phyloP scores from a whole-genome alignment of 345 rosid genomes.

The Populus pruinosa region DNA sequence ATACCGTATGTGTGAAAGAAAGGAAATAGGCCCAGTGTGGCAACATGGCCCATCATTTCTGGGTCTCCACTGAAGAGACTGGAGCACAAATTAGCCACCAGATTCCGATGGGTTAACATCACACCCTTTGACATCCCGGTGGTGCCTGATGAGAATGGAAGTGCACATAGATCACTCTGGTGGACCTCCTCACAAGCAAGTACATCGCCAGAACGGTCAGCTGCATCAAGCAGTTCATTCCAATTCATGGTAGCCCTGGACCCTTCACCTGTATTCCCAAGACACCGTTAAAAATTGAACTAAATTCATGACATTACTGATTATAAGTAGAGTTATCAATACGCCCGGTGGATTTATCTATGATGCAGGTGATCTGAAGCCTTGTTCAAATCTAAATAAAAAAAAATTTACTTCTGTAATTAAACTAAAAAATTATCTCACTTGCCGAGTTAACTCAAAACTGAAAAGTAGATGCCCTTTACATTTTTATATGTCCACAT shows the following conservation, averaged over 20 bases:
- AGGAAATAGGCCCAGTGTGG: slow-evolving; percentile 71
- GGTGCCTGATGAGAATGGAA: slow-evolving; percentile 97
- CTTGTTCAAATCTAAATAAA: no score
- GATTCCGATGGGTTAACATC: slow-evolving; percentile 76
- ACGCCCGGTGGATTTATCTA: accelerated
- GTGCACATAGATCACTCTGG: slow-evolving; percentile 79
- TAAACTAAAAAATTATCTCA: no score
- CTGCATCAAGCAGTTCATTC: slow-evolving; percentile 74
- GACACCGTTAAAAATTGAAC: not conserved
- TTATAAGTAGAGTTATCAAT: not conserved
- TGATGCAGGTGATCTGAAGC: no score
- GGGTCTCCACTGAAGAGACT: slow-evolving; percentile 64
- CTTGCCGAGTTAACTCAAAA: accelerated
- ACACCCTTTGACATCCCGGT: slow-evolving; percentile 92
- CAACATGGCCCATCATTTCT: slow-evolving; percentile 68
- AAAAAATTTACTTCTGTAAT: no score
- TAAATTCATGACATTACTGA: not conserved
- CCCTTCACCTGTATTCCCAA: slow-evolving; percentile 47
- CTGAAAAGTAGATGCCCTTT: no score
- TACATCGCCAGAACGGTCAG: slow-evolving; percentile 44
- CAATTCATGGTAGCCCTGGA: slow-evolving; percentile 57
- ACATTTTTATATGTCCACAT: no score
- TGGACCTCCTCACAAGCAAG: slow-evolving; percentile 31
- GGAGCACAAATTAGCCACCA: slow-evolving; percentile 88
- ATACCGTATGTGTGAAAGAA: slow-evolving; percentile 93